Evolutionary conservation across 2,329 filamentous ascomycete genomes (phyloP), one percentile per base, ranked within the genome.

Genomic region (Lachnellula subtilissima): DNA sequence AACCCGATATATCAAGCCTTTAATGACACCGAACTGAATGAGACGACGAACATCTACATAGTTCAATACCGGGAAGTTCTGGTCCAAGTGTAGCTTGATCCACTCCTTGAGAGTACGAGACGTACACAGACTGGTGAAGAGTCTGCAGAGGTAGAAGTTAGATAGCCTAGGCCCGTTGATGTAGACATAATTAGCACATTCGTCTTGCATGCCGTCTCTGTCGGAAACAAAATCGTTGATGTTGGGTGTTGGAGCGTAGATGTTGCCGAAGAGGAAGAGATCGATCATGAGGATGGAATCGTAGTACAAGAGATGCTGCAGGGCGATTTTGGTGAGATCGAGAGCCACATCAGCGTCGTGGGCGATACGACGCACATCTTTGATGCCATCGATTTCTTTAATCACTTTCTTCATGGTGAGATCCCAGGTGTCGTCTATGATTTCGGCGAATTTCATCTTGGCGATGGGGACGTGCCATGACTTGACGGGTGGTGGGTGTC

Each of bases 21-120:
- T 97, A 71, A 97, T 96, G 57, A 97, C 82, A 55, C 93, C 94
- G 67, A 97, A 99, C 57, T 96, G 95, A 61, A 97, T 90, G 61
- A 99, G 86, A 28, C 94, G 86, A 12, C 94, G 84, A 54, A 97
- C 84, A 70, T 99, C 94, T 55, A 99, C 85, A 67, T 87, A 86
- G 12, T 81, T 77, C 8, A 97, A 78, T 40, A 88, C 79, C 56
- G 84, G 79, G 59, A 86, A 78, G 0, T 82, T 83, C 47, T 77
- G 75, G 42, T 87, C 82, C 62, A 85, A 81, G 71, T 96, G 88
- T 35, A 86, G 78, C 56, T 88, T 80, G 63, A 94, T 85, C 90
- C 91, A 97, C 70, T 93, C 89, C 68, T 88, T 88, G 12, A 97
- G 80, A n/a, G 85, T 89, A 51, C 90, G 84, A 39, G 91, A 91